Percentiles rank a stretch among this genome's conserved stretches.
Evolutionary conservation across 352 stramenopile species (phyloP).

Genomic region (Phytophthora boehmeriae): DNA sequence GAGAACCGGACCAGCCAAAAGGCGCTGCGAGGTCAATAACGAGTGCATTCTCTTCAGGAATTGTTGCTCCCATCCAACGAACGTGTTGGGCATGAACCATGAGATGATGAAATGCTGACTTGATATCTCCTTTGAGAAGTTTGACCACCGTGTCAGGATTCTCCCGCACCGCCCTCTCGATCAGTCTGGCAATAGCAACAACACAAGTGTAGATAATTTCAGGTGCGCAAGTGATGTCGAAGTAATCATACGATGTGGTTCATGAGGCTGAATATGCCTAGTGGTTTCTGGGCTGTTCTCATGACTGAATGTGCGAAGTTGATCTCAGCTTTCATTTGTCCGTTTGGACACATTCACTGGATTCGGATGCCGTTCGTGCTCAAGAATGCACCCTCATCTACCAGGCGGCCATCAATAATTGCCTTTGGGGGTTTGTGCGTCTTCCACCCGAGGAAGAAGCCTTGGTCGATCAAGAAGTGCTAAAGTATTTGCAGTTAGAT

Average conservation of each 20-base stretch:
- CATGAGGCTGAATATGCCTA: too few relatives aligned
- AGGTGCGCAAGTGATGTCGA: too few relatives aligned
- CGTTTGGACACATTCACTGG: too few relatives aligned
- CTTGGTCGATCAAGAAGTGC: neutral
- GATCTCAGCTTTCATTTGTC: too few relatives aligned
- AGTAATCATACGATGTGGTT: too few relatives aligned
- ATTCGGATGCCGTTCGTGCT: too few relatives aligned
- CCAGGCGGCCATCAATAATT: too few relatives aligned
- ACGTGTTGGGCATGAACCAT: conserved; percentile 16
- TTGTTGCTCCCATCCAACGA: conserved; percentile 16
- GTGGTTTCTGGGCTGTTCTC: too few relatives aligned
- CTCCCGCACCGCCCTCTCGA: neutral
- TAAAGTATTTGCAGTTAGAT: neutral
- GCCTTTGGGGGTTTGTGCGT: conserved; percentile 4
- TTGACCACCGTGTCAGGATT: neutral
- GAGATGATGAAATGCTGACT: conserved; percentile 15
- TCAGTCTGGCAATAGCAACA: too few relatives aligned
- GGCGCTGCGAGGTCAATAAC: conserved; percentile 21
- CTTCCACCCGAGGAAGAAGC: neutral
- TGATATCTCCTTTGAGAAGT: conserved; percentile 26
- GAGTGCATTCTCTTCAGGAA: conserved; percentile 11
- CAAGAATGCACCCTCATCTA: too few relatives aligned
- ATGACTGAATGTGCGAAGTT: too few relatives aligned
- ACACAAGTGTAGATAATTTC: too few relatives aligned
- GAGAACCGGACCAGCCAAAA: conserved; percentile 24